These are phyloP conservation scores for Cryptosporidium parvum DNA, from an alignment of 169 alveolate species.

Conservation along the genomic window DNA sequence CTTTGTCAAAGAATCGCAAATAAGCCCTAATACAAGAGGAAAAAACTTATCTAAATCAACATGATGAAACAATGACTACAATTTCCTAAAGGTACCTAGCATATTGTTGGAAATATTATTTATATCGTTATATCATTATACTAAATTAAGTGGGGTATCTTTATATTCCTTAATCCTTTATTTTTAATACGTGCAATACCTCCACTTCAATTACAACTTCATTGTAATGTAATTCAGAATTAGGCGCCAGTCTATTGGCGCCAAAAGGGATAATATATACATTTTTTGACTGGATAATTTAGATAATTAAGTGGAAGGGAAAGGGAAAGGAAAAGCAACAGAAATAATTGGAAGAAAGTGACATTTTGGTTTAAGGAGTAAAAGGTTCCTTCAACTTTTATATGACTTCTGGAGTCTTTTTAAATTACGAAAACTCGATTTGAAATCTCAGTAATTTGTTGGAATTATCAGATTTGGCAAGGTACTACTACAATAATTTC, in stretches of 20 bases:
- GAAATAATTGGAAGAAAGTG: neutral
- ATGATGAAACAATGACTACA: neutral
- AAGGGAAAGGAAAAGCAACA: neutral
- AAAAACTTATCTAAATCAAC: neutral
- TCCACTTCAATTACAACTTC: neutral
- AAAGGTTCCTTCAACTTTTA: neutral
- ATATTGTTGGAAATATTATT: too few species aligned
- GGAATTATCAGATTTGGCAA: neutral
- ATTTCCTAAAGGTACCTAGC: neutral
- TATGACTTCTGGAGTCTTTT: neutral
- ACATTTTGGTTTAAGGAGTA: neutral
- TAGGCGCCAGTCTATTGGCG: neutral
- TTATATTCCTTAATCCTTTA: neutral
- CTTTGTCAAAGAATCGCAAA: neutral
- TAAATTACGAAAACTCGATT: neutral
- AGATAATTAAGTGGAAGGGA: neutral
- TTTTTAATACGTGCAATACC: neutral
- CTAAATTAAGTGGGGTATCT: neutral
- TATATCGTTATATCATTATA: too few species aligned
- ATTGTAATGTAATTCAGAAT: neutral
- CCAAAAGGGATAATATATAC: neutral
- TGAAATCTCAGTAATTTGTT: neutral
- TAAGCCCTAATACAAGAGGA: neutral
- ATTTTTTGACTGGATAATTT: slow-evolving; percentile 5
- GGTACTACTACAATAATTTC: neutral